A percentile compares a stretch with the other conserved stretches of the same genome.
Evolutionary conservation across 495 filamentous ascomycete species (phyloP).

Genomic region (Penicillium pulvis): DNA sequence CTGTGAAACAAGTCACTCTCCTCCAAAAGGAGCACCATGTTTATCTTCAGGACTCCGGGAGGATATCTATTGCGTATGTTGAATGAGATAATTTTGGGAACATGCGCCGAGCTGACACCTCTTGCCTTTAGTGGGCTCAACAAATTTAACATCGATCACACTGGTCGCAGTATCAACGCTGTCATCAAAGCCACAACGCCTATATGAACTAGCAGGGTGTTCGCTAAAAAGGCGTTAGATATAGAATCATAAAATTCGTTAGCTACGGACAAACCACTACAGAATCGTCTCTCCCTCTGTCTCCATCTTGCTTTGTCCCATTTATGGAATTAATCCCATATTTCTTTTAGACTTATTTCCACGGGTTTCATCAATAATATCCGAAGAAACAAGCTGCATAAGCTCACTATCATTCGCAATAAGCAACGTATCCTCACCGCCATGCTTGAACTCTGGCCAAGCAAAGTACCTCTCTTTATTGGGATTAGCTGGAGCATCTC

Average conservation of each 20-base stretch:
- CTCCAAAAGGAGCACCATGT: slow-evolving; percentile 16
- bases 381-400: slow-evolving; percentile 13
- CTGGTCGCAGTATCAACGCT: slow-evolving; percentile 17
- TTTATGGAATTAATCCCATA: too few species aligned
- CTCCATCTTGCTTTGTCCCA: too few species aligned
- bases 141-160: slow-evolving; percentile 17
- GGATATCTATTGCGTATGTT: slow-evolving; percentile 24
- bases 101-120: neutral
- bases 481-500: slow-evolving; percentile 7
- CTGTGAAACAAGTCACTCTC: slow-evolving; percentile 16
- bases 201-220: too few species aligned
- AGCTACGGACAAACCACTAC: too few species aligned
- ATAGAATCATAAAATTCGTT: too few species aligned
- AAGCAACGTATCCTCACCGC: slow-evolving; percentile 8
- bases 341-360: too few species aligned
- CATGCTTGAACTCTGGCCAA: slow-evolving; percentile 11
- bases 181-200: slow-evolving; percentile 14
- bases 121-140: slow-evolving; percentile 17
- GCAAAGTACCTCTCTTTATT: slow-evolving; percentile 8
- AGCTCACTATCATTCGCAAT: slow-evolving; percentile 10
- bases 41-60: slow-evolving; percentile 21
- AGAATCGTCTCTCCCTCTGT: too few species aligned
- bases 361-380: slow-evolving; percentile 40
- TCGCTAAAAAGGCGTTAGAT: too few species aligned
- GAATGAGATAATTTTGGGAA: neutral